Conservation (phyloP, 1,139 yeast genomes). For the Candida neerlandica region DNA sequence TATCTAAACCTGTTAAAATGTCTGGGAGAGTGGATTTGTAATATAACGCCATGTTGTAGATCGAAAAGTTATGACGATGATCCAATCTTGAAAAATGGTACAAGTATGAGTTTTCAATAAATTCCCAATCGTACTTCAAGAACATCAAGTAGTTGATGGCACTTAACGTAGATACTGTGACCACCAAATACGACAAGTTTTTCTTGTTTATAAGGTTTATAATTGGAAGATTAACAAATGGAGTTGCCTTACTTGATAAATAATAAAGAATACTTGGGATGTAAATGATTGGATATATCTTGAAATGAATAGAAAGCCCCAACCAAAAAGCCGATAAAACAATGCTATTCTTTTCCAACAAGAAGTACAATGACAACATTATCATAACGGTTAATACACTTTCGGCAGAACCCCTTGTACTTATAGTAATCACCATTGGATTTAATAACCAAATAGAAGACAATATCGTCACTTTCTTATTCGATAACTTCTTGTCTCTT, state of each 20-base stretch:
- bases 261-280: conserved; percentile 53
- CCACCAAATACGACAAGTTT: conserved; percentile 48
- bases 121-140: conserved; percentile 68
- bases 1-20: conserved; percentile 11
- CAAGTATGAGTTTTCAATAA: conserved; percentile 74
- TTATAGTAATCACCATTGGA: conserved; percentile 93
- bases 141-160: conserved; percentile 62
- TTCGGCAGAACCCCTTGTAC: conserved; percentile 93
- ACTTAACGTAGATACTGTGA: conserved; percentile 46
- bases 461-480: conserved; percentile 24
- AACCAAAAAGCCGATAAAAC: conserved; percentile 62
- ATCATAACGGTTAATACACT: conserved; percentile 82
- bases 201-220: conserved; percentile 42
- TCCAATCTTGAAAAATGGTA: conserved; percentile 85
- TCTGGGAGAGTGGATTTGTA: conserved; percentile 49
- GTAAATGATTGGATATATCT: conserved; percentile 88
- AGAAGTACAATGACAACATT: conserved; percentile 56
- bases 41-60: conserved; percentile 79
- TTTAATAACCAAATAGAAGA: conserved; percentile 81
- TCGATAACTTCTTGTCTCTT: conserved; percentile 12
- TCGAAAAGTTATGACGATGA: conserved; percentile 92
- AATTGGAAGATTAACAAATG: conserved; percentile 30
- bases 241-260: conserved; percentile 23
- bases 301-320: conserved; percentile 86
- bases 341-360: conserved; percentile 32